Percentiles rank a stretch among this genome's conserved stretches.
phyloP scores from a whole-genome alignment of 140 eudicot genomes.

The Cichorium intybus region DNA sequence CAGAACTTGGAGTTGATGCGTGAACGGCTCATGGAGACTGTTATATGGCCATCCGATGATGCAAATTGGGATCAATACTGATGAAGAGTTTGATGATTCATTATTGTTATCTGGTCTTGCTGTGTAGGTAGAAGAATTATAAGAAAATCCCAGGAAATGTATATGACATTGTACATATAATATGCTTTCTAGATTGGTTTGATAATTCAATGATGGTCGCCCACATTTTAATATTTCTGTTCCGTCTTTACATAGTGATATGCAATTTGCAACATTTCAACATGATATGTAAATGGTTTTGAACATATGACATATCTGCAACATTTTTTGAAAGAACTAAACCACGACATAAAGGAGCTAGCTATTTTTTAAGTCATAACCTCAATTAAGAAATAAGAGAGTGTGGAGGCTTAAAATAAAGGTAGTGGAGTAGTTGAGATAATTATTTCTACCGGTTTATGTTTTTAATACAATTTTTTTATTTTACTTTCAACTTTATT shows the following conservation, averaged over 20 bases:
- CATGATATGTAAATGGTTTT: no score
- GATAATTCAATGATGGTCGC: not conserved
- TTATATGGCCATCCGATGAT: constrained; percentile 90
- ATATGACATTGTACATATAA: constrained; percentile 36
- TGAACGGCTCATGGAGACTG: constrained; percentile 79
- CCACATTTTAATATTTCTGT: constrained; percentile 1
- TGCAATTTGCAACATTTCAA: no score
- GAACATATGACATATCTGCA: no score
- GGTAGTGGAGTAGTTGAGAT: not conserved
- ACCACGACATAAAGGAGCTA: no score
- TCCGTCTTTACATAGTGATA: no score
- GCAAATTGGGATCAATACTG: constrained; percentile 51
- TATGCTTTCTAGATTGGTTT: constrained; percentile 21
- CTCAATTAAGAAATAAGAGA: not conserved
- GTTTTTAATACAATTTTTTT: no score
- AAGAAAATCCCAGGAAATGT: constrained; percentile 25
- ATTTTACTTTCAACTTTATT: no score
- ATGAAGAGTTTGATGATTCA: constrained; percentile 19
- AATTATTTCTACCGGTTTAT: no score
- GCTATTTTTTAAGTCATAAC: not conserved
- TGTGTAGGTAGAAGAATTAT: constrained; percentile 33
- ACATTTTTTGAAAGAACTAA: no score
- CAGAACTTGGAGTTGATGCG: constrained; percentile 96
- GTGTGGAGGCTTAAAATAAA: not conserved
- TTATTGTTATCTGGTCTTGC: constrained; percentile 16